Base-by-base conservation (phyloP, 768 basidiomycete species). In the Boletus pseudopeckii region DNA sequence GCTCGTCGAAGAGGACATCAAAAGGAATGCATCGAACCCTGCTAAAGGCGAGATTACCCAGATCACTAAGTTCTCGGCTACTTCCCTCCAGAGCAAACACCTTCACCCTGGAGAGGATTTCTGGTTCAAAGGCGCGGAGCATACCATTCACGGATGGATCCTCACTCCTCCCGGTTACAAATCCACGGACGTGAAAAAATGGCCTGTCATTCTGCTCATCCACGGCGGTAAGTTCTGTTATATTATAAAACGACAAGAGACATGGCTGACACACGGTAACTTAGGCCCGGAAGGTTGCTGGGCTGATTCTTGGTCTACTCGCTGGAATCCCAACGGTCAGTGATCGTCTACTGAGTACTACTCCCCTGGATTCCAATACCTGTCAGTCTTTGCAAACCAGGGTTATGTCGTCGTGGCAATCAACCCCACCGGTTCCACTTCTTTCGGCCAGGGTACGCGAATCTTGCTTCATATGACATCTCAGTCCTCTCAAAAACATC, bases 341-440 rank as follows among this genome's bases (percentile, higher is more conserved):
- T 53, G 45, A 48, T 46, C 11, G 5, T 24, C 20, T 24, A 13
- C 43, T 44, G 34, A n/a, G 8, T 41, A 1, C 1, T 34, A 18
- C 33, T 37, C 39, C 32, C 20, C 2, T 8, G 34, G 14, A 43
- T 30, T 36, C 45, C 38, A 15, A 53, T 52, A 36, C 52, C n/a
- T 30, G 13, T 24, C 34, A 88, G 84, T 88, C 10, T 95, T 92
- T 61, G 83, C 92, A 11, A 82, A 85, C 62, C 89, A 92, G 65
- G 93, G 96, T 0, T 99, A 98, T 71, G 85, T 96, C 61, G 81
- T 84, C 11, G 78, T 97, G 38, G 78, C 86, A 30, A 86, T 97
- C 62, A 98, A 98, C 67, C 96, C 96, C 3, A 96, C 94, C 0
- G 96, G 96, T 9, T 90, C 88, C 28, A 98, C 96, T 4, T 86